Evolutionary conservation across 202 grass and related monocot genomes (phyloP), one percentile per base, ranked within the genome.

Genomic region (Musa balbisiana): DNA sequence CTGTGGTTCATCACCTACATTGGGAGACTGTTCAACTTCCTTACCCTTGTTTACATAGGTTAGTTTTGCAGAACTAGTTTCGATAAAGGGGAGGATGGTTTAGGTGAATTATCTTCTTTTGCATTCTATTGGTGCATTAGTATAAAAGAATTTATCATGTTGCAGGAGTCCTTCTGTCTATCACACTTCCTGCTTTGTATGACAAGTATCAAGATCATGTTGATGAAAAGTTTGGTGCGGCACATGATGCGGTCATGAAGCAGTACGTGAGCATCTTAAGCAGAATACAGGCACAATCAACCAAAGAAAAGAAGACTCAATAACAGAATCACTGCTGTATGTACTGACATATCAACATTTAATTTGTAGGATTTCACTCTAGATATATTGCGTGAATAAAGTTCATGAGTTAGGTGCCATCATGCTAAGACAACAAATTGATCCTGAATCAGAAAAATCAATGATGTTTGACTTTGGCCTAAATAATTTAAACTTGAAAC

Each of bases 21-120:
- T 85, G 95, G 95, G 64, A 92, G 85, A 84, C 62, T 88, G 79
- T 94, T 90, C 82, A 94, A 94, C 72, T 98, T 98, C 76, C 82
- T 95, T 69, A 99, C 91, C 10, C 89, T 99, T 65, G 80, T 92
- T 81, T 99, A 95, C 83, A 85, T 99, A 76, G 95, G 95, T 99
- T 76, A 87, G 88, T 90, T 80, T 52, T 19, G 16, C 55, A 21
- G 19, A 55, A 54, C 71, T 53, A 60, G 82, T 80, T 43, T 43
- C 33, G 33, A 43, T 43, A 43, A 5, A 43, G 33, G 33, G 33
- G 33, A 43, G 33, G 33, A 43, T 43, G 5, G 33, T 43, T 43
- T 43, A 43, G 1, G 9, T 55, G 80, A 13, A 25, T 76, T 58
- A 49, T 59, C 55, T 64, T n/a, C 56, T 20, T 51, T 80, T 19